phyloP scores from a whole-genome alignment of 2,329 filamentous ascomycete genomes.

The Ceratocystis cacaofunesta region DNA sequence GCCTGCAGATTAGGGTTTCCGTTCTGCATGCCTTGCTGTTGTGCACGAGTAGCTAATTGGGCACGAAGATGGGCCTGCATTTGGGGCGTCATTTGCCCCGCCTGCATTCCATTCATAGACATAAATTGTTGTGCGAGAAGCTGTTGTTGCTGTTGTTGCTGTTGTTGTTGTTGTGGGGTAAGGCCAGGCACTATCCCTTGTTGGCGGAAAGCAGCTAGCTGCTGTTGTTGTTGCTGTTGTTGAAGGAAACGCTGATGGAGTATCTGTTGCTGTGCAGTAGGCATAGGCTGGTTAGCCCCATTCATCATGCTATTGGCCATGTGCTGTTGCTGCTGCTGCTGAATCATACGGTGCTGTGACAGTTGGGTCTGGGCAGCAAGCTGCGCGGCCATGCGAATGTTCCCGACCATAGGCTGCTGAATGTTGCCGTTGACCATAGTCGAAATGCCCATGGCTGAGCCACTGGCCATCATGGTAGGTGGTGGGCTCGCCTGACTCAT shows the following conservation, averaged over 20 bases:
- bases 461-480: conserved; percentile 41
- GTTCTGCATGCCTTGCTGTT: conserved; percentile 13
- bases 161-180: conserved; percentile 16
- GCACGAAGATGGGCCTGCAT: conserved; percentile 3
- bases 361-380: conserved; percentile 25
- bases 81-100: conserved; percentile 19
- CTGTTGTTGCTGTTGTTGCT: conserved; percentile 20
- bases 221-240: conserved; percentile 23
- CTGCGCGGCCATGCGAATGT: conserved; percentile 27
- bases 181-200: conserved; percentile 5
- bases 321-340: conserved; percentile 32
- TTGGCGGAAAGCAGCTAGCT: conserved; percentile 16
- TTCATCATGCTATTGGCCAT: conserved; percentile 27
- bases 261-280: conserved; percentile 25
- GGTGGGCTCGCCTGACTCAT: conserved; percentile 49
- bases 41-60: not conserved
- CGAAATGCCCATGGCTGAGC: conserved; percentile 31
- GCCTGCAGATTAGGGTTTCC: conserved; percentile 14
- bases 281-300: conserved; percentile 24
- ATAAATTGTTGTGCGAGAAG: conserved; percentile 10
- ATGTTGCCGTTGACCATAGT: conserved; percentile 7
- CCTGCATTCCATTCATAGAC: conserved; percentile 14
- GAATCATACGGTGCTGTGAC: conserved; percentile 33
- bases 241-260: conserved; percentile 17
- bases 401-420: not conserved